phyloP scores from a whole-genome alignment of 176 grass and related monocot species.

The Canna indica region DNA sequence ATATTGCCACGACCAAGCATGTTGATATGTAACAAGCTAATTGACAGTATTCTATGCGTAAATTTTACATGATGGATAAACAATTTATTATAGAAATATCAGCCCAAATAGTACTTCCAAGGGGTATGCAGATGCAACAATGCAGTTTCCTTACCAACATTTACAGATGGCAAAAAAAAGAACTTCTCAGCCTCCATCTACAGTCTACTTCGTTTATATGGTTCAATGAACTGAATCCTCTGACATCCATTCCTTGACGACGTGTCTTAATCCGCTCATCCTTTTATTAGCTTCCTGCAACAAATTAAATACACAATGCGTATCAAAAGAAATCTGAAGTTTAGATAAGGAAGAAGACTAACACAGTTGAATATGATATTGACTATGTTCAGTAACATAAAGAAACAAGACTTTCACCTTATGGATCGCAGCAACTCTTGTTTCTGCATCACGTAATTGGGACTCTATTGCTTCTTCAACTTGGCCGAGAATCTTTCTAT shows the following conservation, averaged over 20 bases:
- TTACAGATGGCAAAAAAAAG: too few species aligned
- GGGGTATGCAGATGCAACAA: too few species aligned
- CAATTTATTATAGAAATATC: too few species aligned
- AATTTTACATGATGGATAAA: too few species aligned
- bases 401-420: slow-evolving; percentile 29
- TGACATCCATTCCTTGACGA: background rate
- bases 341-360: background rate
- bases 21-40: too few species aligned
- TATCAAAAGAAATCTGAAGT: background rate
- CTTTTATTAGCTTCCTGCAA: background rate
- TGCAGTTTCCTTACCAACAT: too few species aligned
- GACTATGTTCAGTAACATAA: too few species aligned
- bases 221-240: background rate
- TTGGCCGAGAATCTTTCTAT: slow-evolving; percentile 60
- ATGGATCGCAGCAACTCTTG: slow-evolving; percentile 50
- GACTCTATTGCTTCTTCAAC: slow-evolving; percentile 47
- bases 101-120: too few species aligned
- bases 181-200: background rate
- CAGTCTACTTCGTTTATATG: background rate
- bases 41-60: too few species aligned
- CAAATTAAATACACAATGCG: background rate
- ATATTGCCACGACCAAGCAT: too few species aligned
- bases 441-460: slow-evolving; percentile 64
- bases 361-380: background rate
- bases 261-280: background rate